phyloP scores from a whole-genome alignment of 495 filamentous ascomycete genomes.

The Haplographium delicatum region DNA sequence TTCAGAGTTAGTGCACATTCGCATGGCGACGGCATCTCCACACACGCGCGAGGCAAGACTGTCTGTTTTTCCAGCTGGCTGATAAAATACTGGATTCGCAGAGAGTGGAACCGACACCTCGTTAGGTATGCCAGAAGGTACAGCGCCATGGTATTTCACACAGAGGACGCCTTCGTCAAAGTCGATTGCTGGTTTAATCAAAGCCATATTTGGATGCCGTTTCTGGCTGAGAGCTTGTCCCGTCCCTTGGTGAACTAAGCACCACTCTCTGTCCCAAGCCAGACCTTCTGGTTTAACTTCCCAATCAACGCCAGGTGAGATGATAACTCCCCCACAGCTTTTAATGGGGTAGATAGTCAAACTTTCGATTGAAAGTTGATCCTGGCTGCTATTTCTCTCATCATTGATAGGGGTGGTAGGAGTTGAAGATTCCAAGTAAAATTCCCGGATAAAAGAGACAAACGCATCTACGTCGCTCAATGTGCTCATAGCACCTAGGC shows the following conservation, averaged over 20 bases:
- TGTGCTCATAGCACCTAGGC: conserved; percentile 85
- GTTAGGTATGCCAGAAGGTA: conserved; percentile 19
- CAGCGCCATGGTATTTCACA: conserved; percentile 27
- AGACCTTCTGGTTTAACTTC: conserved; percentile 72
- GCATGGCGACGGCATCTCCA: conserved; percentile 64
- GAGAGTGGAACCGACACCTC: conserved; percentile 62
- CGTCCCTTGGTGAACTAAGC: conserved; percentile 77
- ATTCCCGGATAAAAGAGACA: conserved; percentile 67
- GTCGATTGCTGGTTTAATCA: conserved; percentile 67
- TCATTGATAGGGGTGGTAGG: not conserved
- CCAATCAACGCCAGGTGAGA: conserved; percentile 63
- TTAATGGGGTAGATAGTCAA: conserved; percentile 81
- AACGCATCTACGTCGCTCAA: conserved; percentile 67
- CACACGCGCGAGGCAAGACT: conserved; percentile 61
- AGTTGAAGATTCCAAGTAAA: conserved; percentile 54
- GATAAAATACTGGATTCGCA: conserved; percentile 48
- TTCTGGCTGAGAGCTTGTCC: conserved; percentile 77
- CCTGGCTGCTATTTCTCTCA: not conserved
- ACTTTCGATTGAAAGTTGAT: conserved; percentile 42
- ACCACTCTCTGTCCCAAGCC: conserved; percentile 94
- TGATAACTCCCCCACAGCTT: conserved; percentile 72
- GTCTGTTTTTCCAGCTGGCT: conserved; percentile 18
- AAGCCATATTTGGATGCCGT: conserved; percentile 73
- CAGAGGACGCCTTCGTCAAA: conserved; percentile 53
- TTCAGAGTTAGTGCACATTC: conserved; percentile 57